Evolutionary conservation across 768 basidiomycete genomes (phyloP), one percentile per base, ranked within the genome.

Genomic region (Phlebiopsis flavidoalba): DNA sequence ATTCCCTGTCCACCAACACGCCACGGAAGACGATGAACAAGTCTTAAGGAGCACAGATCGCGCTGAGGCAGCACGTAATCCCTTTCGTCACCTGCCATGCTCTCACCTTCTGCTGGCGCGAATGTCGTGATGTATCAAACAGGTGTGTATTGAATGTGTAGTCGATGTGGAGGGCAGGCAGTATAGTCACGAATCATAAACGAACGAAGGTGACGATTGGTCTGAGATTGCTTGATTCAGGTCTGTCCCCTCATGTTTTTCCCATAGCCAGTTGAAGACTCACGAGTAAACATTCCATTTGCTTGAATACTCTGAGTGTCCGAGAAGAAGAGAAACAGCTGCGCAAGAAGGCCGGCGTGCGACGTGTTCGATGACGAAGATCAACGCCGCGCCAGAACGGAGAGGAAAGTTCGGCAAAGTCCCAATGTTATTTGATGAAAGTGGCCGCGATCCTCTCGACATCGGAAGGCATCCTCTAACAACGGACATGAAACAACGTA

Each of bases 201-300:
- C n/a, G n/a, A 61, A 95, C 77, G 69, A 94, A 92, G 10, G 92
- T 93, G 59, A 94, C 79, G 64, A 93, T 89, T 14, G 92, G 92
- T 54, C 91, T 93, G 63, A 12, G 40, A 31, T 43, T 17, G 40
- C 11, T 43, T 43, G 40, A 2, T 24, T 43, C 40, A 43, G 17
- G n/a, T n/a, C n/a, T 17, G 17, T 43, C 8, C 11, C 17, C n/a
- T n/a, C n/a, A 40, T 12, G 11, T 64, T 61, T 21, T 49, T 59
- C 22, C 56, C 15, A n/a, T 49, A 46, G 24, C 47, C 26, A 53
- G n/a, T n/a, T 48, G 21, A 48, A 48, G 58, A 65, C 82, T 86
- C 66, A 93, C 91, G 90, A 93, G 70, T 93, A 93, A n/a, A 92
- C 93, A 95, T 69, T 94, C 91, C 87, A n/a, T 92, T 95, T 47